A percentile compares a stretch with the other conserved stretches of the same genome.
Evolutionary conservation across 2,329 filamentous ascomycete species (phyloP).

Genomic region (Hymenoscyphus occultus): DNA sequence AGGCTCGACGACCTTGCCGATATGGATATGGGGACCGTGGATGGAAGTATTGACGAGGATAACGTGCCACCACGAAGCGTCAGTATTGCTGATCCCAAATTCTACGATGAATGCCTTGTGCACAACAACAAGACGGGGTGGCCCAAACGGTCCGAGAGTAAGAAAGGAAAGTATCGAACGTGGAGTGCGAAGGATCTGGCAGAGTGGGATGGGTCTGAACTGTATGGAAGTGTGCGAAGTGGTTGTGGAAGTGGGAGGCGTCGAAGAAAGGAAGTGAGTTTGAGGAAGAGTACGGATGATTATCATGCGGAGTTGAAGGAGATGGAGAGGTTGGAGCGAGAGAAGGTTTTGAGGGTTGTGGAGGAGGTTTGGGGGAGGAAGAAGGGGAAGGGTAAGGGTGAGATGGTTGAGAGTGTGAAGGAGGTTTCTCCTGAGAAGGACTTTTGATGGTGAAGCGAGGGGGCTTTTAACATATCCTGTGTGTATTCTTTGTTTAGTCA

Average conservation of each 20-base stretch:
- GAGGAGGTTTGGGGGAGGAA: slow-evolving; percentile 21
- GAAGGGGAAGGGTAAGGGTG: background rate
- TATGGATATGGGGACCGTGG: slow-evolving; percentile 10
- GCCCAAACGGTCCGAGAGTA: slow-evolving; percentile 14
- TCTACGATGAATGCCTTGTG: slow-evolving; percentile 31
- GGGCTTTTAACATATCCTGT: background rate
- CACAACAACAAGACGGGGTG: background rate
- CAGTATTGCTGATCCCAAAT: slow-evolving; percentile 30
- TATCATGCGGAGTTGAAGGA: slow-evolving; percentile 20
- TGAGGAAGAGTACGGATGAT: slow-evolving; percentile 30
- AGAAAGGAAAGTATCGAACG: slow-evolving; percentile 26
- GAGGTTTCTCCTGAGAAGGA: background rate
- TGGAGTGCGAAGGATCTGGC: slow-evolving; percentile 32
- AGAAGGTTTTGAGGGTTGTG: slow-evolving; percentile 22
- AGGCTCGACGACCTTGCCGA: slow-evolving; percentile 3
- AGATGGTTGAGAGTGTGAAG: background rate
- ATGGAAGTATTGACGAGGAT: slow-evolving; percentile 7
- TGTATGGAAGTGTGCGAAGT: slow-evolving; percentile 4
- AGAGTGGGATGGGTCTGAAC: background rate
- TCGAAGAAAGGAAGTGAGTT: slow-evolving; percentile 19
- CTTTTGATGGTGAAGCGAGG: background rate
- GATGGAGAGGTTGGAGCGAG: slow-evolving; percentile 24
- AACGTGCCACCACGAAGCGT: background rate
- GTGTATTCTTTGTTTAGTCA: too few species aligned
- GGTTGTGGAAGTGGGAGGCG: slow-evolving; percentile 7